A percentile compares a stretch with the other conserved stretches of the same genome.
These are phyloP conservation scores for Carex parvula DNA, from an alignment of 176 grass and related monocot genomes.

Conservation along the genomic window DNA sequence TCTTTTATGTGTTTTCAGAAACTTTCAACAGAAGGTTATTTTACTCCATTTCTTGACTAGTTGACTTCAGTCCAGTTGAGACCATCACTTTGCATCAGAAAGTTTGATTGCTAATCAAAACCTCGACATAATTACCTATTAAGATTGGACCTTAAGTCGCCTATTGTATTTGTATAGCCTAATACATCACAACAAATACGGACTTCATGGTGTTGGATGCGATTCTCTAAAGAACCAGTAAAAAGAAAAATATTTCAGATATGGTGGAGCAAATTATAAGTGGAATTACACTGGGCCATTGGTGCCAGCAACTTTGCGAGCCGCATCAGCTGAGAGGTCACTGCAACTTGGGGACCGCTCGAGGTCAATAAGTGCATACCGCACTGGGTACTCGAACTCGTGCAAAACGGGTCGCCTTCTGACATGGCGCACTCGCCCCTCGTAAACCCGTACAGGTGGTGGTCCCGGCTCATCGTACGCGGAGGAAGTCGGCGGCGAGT, in stretches of 20 bases:
- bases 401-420: slow-evolving; percentile 54
- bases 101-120: background rate
- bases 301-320: slow-evolving; percentile 60
- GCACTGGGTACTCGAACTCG: slow-evolving; percentile 69
- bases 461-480: background rate
- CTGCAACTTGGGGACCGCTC: slow-evolving; percentile 36
- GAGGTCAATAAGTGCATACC: slow-evolving; percentile 75
- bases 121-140: background rate
- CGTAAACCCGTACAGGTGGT: slow-evolving; percentile 37
- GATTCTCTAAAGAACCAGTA: background rate
- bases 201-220: background rate
- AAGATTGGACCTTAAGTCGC: background rate
- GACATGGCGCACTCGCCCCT: slow-evolving; percentile 64
- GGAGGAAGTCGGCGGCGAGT: background rate
- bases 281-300: slow-evolving; percentile 62
- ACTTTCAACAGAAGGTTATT: background rate
- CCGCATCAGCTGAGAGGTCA: slow-evolving; percentile 54
- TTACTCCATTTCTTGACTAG: background rate
- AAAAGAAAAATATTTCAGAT: background rate
- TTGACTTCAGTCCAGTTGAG: background rate
- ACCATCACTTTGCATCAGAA: background rate
- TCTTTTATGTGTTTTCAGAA: background rate
- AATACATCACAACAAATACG: background rate
- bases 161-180: background rate
- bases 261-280: background rate